phyloP scores from a whole-genome alignment of 2,329 filamentous ascomycete genomes.

The Penicillium sp. region DNA sequence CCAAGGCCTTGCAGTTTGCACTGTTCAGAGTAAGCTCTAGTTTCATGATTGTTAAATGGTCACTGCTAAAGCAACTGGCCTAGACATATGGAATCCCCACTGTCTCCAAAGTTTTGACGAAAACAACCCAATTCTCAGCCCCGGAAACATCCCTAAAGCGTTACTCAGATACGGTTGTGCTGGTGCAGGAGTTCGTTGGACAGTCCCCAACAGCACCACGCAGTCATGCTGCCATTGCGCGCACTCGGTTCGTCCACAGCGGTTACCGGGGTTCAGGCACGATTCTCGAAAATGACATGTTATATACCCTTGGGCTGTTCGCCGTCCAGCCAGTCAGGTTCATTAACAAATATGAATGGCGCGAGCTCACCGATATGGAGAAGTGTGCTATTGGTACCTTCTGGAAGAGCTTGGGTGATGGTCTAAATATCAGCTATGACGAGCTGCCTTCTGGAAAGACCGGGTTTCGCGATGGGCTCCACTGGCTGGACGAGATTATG shows the following conservation, averaged over 20 bases:
- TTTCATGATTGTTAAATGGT: not conserved
- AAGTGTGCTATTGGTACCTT: constrained; percentile 68
- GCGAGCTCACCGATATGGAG: constrained; percentile 69
- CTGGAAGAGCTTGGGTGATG: constrained; percentile 74
- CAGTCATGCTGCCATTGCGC: constrained; percentile 58
- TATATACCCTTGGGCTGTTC: constrained; percentile 70
- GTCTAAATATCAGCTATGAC: constrained; percentile 65
- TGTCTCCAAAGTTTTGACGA: constrained; percentile 56
- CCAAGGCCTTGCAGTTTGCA: constrained; percentile 61
- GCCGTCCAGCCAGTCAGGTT: constrained; percentile 69
- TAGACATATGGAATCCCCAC: constrained; percentile 62
- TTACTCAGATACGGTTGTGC: constrained; percentile 56
- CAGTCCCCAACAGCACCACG: constrained; percentile 52
- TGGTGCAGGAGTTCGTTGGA: constrained; percentile 56
- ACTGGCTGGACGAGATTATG: constrained; percentile 58
- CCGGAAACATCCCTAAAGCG: constrained; percentile 57
- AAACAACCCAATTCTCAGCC: constrained; percentile 56
- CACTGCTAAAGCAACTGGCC: constrained; percentile 8
- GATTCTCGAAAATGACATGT: constrained; percentile 66
- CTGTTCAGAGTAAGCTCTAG: constrained; percentile 56
- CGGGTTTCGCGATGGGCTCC: constrained; percentile 56
- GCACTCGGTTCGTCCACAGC: constrained; percentile 68
- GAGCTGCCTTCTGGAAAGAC: constrained; percentile 47
- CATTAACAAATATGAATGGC: constrained; percentile 72
- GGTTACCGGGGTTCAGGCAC: constrained; percentile 62